Conservation (phyloP, 352 stramenopile genomes). For the Lagenidium sp. region DNA sequence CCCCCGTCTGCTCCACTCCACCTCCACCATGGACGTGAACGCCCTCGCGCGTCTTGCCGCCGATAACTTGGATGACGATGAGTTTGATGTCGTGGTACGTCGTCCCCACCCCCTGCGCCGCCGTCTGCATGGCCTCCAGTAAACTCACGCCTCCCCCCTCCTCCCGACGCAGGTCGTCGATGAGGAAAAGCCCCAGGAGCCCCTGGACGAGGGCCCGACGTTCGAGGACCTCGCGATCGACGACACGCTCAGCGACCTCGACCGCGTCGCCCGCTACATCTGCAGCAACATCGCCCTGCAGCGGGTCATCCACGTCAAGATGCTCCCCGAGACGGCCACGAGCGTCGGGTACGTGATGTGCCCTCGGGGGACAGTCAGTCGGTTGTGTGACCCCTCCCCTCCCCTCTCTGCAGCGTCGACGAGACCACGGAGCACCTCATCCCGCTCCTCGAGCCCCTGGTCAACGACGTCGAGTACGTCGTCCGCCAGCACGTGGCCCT, state of each 20-base stretch:
- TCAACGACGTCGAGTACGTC: slow-evolving; percentile 90
- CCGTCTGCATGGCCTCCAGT: neutral
- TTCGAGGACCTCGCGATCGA: slow-evolving; percentile 99
- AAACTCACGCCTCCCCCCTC: too few relatives aligned
- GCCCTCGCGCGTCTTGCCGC: slow-evolving; percentile 16
- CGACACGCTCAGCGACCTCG: slow-evolving; percentile 93
- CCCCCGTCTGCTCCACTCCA: neutral
- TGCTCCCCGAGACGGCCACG: slow-evolving; percentile 86
- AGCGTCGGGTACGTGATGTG: slow-evolving; percentile 37
- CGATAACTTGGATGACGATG: neutral
- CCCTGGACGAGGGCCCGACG: slow-evolving; percentile 56
- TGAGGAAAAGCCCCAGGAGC: slow-evolving; percentile 11
- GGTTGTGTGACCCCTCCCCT: neutral
- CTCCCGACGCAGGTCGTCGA: slow-evolving; percentile 14
- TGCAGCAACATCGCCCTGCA: slow-evolving; percentile 95
- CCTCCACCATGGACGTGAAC: slow-evolving; percentile 35
- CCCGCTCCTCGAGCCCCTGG: slow-evolving; percentile 82
- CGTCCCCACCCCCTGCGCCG: neutral
- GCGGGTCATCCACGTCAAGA: slow-evolving; percentile 96
- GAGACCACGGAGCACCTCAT: slow-evolving; percentile 82
- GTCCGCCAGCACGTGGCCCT: slow-evolving; percentile 91
- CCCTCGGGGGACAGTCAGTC: neutral
- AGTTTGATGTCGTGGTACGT: neutral
- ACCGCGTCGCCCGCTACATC: slow-evolving; percentile 93
- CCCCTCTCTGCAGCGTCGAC: slow-evolving; percentile 49